A percentile compares a stretch with the other conserved stretches of the same genome.
These are phyloP conservation scores for Taiwanofungus camphoratus DNA, from an alignment of 1,284 basidiomycete genomes.

Conservation along the genomic window DNA sequence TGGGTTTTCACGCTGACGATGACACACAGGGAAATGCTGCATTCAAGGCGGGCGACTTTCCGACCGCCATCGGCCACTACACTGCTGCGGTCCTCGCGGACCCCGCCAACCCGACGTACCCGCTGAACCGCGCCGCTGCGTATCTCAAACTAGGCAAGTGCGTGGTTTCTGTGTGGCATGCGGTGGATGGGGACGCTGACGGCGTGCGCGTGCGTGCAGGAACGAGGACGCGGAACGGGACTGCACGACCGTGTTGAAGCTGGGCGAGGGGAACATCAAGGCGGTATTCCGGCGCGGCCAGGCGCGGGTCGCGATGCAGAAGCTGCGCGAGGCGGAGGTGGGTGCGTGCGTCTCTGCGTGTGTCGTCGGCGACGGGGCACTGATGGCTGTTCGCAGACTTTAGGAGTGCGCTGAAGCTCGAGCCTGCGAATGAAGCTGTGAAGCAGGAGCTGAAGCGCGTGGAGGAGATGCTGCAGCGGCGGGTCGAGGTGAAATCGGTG, in stretches of 20 bases:
- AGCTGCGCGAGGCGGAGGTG: slow-evolving; percentile 44
- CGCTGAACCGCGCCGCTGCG: slow-evolving; percentile 75
- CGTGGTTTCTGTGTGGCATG: slow-evolving; percentile 26
- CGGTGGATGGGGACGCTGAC: slow-evolving; percentile 5
- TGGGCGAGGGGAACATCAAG: slow-evolving; percentile 60
- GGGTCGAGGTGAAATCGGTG: slow-evolving; percentile 29
- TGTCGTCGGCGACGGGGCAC: neutral
- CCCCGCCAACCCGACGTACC: slow-evolving; percentile 55
- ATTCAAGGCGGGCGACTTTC: slow-evolving; percentile 49
- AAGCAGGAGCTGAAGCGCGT: slow-evolving; percentile 50
- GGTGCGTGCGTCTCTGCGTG: slow-evolving; percentile 37
- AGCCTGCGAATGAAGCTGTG: slow-evolving; percentile 54
- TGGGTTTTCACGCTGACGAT: neutral
- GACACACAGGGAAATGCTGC: slow-evolving; percentile 48
- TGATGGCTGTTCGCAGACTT: slow-evolving; percentile 42
- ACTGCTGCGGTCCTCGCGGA: slow-evolving; percentile 67
- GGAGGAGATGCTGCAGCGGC: slow-evolving; percentile 29
- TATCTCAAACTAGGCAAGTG: slow-evolving; percentile 85
- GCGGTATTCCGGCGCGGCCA: slow-evolving; percentile 69
- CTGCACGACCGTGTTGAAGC: slow-evolving; percentile 49
- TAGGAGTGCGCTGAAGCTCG: slow-evolving; percentile 44
- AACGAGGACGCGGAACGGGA: slow-evolving; percentile 72
- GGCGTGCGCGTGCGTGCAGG: slow-evolving; percentile 29
- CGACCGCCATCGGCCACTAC: slow-evolving; percentile 61
- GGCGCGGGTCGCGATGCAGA: slow-evolving; percentile 49